Base-by-base conservation (phyloP, 2,329 filamentous ascomycete genomes). In the Trichophyton schoenleinii region DNA sequence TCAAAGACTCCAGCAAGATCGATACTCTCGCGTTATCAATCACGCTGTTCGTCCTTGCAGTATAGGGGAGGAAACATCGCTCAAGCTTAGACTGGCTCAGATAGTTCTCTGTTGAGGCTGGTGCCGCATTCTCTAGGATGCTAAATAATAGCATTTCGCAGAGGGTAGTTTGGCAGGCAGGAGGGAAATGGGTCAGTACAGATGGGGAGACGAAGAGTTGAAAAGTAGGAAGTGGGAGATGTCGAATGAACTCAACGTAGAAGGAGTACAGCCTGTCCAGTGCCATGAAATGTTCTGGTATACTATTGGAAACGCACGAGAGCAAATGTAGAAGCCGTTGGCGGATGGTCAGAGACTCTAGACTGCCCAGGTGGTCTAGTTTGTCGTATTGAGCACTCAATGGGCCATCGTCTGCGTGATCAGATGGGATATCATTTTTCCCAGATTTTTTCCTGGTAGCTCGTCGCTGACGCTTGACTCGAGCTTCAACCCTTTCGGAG, bases 11-110 rank as follows among this genome's bases (percentile, higher is more conserved):
- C 0, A 90, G 74, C 34, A 88, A 71, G 8, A 91, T 73, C 1
- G 86, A 85, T 42, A 91, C 78, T 70, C 87, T 88, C 31, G 86
- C 85, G 66, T 94, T 91, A 64, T 90, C 87, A 20, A 83, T 80
- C 0, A 81, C 72, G 5, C 78, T 79, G 13, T 80, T 76, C 0
- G 80, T 83, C 62, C 82, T 85, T 0, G 88, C 87, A 0, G 86
- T 78, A 65, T 81, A 84, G 0, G 83, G 83, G 1, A 90, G 78
- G 70, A 84, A 91, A 67, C 84, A 85, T 49, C 77, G 65, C 63
- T 83, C 78, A 20, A 86, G 74, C 15, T 79, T 78, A 0, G 69
- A 57, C 64, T 80, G 78, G 3, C 71, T 78, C 20, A 86, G 70
- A n/a, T 71, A 74, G 28, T 75, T 71, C 8, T 75, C 72, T 3